Evolutionary conservation across 2,329 filamentous ascomycete species (phyloP).

Genomic region (Trichoderma semiorbis): DNA sequence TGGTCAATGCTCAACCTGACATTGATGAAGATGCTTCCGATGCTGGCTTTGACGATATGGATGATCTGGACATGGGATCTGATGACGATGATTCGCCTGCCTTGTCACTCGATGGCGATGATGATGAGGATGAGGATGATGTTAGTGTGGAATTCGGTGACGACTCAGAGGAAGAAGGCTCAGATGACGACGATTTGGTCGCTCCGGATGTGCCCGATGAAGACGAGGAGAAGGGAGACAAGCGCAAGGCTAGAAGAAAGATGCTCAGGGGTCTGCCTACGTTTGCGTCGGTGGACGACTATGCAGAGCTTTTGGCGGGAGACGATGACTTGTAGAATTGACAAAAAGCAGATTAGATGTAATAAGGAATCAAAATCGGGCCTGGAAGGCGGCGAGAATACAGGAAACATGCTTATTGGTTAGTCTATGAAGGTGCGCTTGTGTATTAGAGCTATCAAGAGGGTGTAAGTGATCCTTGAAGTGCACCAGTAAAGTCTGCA

Average conservation of each 20-base stretch:
- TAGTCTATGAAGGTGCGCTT: not conserved
- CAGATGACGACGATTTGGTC: constrained; percentile 39
- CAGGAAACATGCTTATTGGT: not conserved
- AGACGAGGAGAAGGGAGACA: constrained; percentile 62
- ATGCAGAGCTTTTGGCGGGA: constrained; percentile 75
- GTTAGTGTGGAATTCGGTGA: constrained; percentile 22
- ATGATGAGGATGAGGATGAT: constrained; percentile 44
- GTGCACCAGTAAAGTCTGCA: not conserved
- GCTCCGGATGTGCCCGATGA: constrained; percentile 39
- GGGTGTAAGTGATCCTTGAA: not conserved
- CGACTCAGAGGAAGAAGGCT: constrained; percentile 1
- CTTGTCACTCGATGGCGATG: constrained; percentile 41
- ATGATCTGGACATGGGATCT: constrained; percentile 48
- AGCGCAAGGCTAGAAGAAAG: constrained; percentile 60
- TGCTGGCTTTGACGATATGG: constrained; percentile 47
- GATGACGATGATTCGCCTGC: constrained; percentile 42
- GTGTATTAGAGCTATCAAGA: not conserved
- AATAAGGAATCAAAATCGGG: not conserved
- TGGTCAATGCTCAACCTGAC: constrained; percentile 77
- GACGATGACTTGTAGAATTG: constrained; percentile 53
- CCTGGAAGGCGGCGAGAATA: not conserved
- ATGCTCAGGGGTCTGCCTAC: constrained; percentile 86
- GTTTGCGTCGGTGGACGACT: constrained; percentile 92
- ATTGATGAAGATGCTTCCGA: constrained; percentile 48
- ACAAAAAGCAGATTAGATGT: not conserved